These are phyloP conservation scores for Termitomyces sp. DNA, from an alignment of 768 basidiomycete genomes.

Conservation along the genomic window DNA sequence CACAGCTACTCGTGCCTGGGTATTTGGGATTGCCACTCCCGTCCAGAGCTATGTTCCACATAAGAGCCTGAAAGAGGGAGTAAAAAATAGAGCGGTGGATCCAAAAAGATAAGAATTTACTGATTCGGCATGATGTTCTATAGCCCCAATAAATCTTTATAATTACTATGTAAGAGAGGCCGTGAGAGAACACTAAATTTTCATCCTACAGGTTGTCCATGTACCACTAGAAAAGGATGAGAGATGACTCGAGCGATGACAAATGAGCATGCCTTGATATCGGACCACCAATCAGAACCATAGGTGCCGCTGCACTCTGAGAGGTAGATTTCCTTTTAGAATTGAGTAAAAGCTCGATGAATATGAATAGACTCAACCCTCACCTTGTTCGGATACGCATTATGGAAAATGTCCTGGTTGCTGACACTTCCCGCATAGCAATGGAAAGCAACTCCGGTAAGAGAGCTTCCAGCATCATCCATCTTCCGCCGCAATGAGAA, in stretches of 20 bases:
- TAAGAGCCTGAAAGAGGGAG: conserved; percentile 27
- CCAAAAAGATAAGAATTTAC: conserved; percentile 1
- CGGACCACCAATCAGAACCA: conserved; percentile 74
- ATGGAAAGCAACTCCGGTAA: conserved; percentile 67
- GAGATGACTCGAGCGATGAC: background rate
- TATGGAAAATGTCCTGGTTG: conserved; percentile 14
- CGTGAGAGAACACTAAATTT: background rate
- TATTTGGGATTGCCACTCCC: conserved; percentile 57
- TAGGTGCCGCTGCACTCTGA: conserved; percentile 63
- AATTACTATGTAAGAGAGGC: background rate
- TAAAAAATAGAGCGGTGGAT: background rate
- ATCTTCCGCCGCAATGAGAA: conserved; percentile 25
- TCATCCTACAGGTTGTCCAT: conserved; percentile 18
- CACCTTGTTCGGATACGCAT: conserved; percentile 17
- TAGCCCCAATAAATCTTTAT: conserved; percentile 19
- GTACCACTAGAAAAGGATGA: conserved; percentile 14
- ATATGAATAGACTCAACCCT: background rate
- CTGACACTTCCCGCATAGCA: conserved; percentile 44
- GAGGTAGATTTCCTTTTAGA: conserved; percentile 37
- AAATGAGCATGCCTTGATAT: conserved; percentile 53
- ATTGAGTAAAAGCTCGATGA: background rate
- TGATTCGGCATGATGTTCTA: conserved; percentile 15
- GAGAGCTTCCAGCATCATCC: conserved; percentile 48
- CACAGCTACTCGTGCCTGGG: conserved; percentile 60
- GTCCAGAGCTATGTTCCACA: conserved; percentile 76